A percentile compares a stretch with the other conserved stretches of the same genome.
Evolutionary conservation across 1,284 basidiomycete genomes (phyloP).

Genomic region (Leccinum angustisporum): DNA sequence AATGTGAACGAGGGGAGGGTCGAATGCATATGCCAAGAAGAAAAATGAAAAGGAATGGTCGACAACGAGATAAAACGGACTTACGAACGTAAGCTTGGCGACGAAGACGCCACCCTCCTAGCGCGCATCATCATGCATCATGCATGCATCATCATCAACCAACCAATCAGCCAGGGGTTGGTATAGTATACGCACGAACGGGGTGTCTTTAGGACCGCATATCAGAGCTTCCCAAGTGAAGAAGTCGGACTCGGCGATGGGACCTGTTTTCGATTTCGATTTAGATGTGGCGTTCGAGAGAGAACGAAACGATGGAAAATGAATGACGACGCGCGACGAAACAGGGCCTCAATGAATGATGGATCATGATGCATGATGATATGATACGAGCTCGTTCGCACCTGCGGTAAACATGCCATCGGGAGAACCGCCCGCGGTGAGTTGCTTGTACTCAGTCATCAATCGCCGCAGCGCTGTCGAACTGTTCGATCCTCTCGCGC

Average conservation of each 20-base stretch:
- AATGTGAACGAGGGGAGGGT: background rate
- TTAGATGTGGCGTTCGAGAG: background rate
- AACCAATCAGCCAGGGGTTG: background rate
- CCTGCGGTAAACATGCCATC: conserved; percentile 95
- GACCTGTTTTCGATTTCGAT: conserved; percentile 48
- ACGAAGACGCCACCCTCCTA: conserved; percentile 94
- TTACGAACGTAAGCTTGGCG: conserved; percentile 89
- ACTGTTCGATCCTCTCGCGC: conserved; percentile 42
- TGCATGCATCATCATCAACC: background rate
- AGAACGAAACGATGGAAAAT: background rate
- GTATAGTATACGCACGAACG: conserved; percentile 65
- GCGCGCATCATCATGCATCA: background rate
- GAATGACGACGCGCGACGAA: background rate
- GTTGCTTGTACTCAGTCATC: conserved; percentile 93
- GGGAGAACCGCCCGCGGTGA: conserved; percentile 76
- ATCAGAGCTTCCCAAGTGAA: conserved; percentile 99
- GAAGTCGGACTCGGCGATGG: conserved; percentile 93
- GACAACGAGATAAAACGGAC: conserved; percentile 33
- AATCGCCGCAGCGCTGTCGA: conserved; percentile 75
- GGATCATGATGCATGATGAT: too few species aligned
- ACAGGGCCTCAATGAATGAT: background rate
- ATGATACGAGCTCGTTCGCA: conserved; percentile 27
- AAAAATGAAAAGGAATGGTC: background rate
- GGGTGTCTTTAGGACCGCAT: conserved; percentile 94
- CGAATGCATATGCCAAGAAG: background rate